Conservation (phyloP, 2,329 filamentous ascomycete genomes). For the Alternaria brassicicola region DNA sequence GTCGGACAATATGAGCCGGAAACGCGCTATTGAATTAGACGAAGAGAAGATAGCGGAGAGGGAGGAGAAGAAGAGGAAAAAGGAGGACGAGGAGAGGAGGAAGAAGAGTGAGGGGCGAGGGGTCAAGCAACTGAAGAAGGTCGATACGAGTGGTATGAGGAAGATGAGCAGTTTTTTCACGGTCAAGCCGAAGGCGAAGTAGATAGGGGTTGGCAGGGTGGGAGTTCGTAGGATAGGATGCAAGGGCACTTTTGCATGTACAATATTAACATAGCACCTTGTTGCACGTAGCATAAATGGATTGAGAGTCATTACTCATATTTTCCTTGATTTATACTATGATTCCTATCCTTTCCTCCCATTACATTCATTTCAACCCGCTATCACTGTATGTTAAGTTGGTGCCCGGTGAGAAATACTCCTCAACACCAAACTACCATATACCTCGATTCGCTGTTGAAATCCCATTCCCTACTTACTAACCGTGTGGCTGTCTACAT, state of each 20-base stretch:
- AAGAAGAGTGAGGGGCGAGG: conserved; percentile 80
- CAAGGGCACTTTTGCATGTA: no score
- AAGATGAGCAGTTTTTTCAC: conserved; percentile 95
- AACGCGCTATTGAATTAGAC: conserved; percentile 62
- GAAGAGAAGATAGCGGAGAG: conserved; percentile 60
- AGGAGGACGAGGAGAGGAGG: conserved; percentile 87
- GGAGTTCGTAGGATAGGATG: not conserved
- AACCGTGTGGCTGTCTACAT: not conserved
- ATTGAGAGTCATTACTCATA: not conserved
- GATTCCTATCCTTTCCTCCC: not conserved
- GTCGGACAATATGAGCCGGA: conserved; percentile 70
- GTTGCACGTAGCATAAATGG: no score
- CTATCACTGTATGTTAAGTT: not conserved
- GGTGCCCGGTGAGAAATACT: not conserved
- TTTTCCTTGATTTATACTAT: conserved; percentile 3
- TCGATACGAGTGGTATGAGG: conserved; percentile 91
- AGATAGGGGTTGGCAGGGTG: not conserved
- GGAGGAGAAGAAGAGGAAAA: conserved; percentile 80
- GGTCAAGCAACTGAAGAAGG: conserved; percentile 83
- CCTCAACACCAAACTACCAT: not conserved
- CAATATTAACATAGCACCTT: no score
- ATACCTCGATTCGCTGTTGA: not conserved
- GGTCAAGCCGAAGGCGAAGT: conserved; percentile 58
- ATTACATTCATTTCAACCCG: not conserved
- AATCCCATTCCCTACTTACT: not conserved